phyloP scores from a whole-genome alignment of 768 basidiomycete genomes.

The Dentipellis sp. region DNA sequence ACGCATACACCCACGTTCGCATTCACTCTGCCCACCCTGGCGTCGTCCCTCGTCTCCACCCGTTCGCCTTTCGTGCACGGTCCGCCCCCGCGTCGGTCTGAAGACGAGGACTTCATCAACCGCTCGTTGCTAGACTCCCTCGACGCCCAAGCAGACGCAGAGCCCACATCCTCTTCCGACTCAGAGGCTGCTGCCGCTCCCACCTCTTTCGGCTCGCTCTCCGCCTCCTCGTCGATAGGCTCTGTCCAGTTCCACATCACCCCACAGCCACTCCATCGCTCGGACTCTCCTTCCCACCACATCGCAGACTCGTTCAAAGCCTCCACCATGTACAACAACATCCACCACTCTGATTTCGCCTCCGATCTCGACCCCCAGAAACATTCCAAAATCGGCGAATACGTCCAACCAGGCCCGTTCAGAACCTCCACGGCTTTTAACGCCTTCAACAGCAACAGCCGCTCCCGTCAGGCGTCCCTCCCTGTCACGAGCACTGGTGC shows the following conservation, averaged over 20 bases:
- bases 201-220: conserved; percentile 37
- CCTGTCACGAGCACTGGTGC: conserved; percentile 1
- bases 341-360: conserved; percentile 9
- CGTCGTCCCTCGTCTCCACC: conserved; percentile 23
- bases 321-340: conserved; percentile 21
- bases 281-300: conserved; percentile 41
- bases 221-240: conserved; percentile 39
- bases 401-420: conserved; percentile 14
- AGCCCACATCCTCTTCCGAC: conserved; percentile 49
- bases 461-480: conserved; percentile 12
- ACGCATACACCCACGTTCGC: conserved; percentile 16
- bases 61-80: conserved; percentile 21
- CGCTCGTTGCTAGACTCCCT: conserved; percentile 76
- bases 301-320: conserved; percentile 28
- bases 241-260: conserved; percentile 44
- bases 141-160: conserved; percentile 77
- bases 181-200: conserved; percentile 34
- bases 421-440: conserved; percentile 15
- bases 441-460: conserved; percentile 3
- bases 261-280: conserved; percentile 38
- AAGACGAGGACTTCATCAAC: conserved; percentile 81
- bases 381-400: conserved; percentile 9
- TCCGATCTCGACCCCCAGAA: conserved; percentile 13
- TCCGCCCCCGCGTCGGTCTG: conserved; percentile 17
- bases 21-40: conserved; percentile 23